Evolutionary conservation across 2,329 filamentous ascomycete species (phyloP).

Genomic region (Fusarium tjaetaba): DNA sequence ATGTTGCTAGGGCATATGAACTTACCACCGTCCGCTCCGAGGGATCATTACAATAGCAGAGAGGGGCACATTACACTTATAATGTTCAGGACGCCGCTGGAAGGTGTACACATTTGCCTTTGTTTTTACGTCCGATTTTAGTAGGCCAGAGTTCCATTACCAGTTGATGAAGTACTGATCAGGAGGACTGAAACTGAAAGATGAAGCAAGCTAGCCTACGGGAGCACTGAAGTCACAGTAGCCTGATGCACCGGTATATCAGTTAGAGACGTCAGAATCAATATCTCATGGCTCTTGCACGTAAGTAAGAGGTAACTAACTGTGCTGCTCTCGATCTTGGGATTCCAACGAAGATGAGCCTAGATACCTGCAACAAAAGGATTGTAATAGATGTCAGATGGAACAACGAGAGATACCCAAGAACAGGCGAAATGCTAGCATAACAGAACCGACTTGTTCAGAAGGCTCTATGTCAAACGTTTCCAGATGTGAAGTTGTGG

Average conservation of each 20-base stretch:
- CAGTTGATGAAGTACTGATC: background rate
- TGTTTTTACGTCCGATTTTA: background rate
- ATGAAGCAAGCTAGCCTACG: background rate
- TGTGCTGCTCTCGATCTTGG: background rate
- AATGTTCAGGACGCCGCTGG: background rate
- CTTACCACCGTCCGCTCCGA: background rate
- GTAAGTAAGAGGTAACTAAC: background rate
- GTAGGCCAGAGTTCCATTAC: background rate
- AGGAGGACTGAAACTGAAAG: background rate
- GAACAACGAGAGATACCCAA: background rate
- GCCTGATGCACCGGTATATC: background rate
- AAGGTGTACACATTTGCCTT: background rate
- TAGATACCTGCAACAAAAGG: background rate
- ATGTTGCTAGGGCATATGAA: background rate
- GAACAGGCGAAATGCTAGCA: background rate
- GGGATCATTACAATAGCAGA: background rate
- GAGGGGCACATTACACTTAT: background rate
- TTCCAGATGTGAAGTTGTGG: background rate
- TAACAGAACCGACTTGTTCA: background rate
- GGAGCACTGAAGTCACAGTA: background rate
- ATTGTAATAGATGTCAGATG: background rate
- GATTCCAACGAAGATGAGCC: background rate
- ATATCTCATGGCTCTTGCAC: background rate
- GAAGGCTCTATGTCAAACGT: background rate
- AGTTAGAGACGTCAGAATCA: background rate